phyloP scores from a whole-genome alignment of 148 eudicot species.

The Camellia sinensis region DNA sequence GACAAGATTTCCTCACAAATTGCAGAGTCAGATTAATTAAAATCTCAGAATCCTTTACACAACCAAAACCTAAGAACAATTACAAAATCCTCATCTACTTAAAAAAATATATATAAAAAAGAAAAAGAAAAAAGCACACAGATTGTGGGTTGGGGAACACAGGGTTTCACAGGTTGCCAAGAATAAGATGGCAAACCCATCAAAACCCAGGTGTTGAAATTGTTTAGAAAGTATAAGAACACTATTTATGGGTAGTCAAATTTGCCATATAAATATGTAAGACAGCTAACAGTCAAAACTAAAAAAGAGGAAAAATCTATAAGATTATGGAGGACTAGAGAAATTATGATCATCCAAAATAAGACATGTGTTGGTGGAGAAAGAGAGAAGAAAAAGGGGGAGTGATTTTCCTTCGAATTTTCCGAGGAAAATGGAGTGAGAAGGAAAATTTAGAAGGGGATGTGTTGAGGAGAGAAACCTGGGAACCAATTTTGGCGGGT shows the following conservation, averaged over 20 bases:
- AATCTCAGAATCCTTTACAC: neutral
- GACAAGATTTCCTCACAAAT: neutral
- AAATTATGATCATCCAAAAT: conserved; percentile 9
- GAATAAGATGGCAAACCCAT: conserved; percentile 9
- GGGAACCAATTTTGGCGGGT: conserved; percentile 22
- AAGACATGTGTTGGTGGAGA: conserved; percentile 11
- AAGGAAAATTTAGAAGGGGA: conserved; percentile 19
- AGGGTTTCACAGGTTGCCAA: neutral
- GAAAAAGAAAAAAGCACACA: too few relatives aligned
- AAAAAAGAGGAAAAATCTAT: neutral
- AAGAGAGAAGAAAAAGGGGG: neutral
- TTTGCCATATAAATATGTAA: neutral
- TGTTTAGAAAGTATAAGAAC: neutral
- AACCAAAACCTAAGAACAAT: conserved; percentile 1
- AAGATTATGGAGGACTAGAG: neutral
- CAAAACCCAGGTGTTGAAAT: conserved; percentile 19
- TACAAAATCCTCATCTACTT: neutral
- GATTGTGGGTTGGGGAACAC: neutral
- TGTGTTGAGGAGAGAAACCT: conserved; percentile 15
- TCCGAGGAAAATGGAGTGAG: conserved; percentile 31
- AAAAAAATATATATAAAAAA: neutral
- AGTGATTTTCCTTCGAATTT: neutral
- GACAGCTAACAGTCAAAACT: neutral
- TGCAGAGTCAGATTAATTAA: neutral
- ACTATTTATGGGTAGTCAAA: conserved; percentile 1